phyloP scores from a whole-genome alignment of 352 stramenopile species.

The Phytophthora tentaculata region DNA sequence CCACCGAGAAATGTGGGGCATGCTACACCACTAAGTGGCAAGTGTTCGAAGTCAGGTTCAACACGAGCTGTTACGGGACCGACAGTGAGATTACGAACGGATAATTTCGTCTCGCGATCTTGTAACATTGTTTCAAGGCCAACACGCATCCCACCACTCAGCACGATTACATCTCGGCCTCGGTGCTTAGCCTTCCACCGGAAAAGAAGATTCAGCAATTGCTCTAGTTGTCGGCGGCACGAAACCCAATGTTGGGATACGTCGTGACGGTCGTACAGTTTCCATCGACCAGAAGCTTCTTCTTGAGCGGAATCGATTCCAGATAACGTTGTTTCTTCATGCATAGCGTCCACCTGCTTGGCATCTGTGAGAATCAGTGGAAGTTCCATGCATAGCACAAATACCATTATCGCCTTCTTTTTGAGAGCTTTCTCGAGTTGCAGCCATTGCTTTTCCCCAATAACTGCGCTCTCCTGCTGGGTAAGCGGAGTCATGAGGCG shows the following conservation, averaged over 20 bases:
- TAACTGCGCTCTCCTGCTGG: conserved; percentile 59
- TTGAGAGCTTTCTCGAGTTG: conserved; percentile 66
- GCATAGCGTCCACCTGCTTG: conserved; percentile 49
- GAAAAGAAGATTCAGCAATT: conserved; percentile 73
- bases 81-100: conserved; percentile 63
- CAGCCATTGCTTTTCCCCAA: conserved; percentile 74
- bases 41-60: conserved; percentile 51
- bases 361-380: conserved; percentile 68
- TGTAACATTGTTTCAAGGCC: conserved; percentile 70
- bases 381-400: conserved; percentile 74
- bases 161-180: conserved; percentile 68
- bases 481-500: conserved; percentile 56
- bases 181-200: conserved; percentile 77
- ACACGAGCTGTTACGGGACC: conserved; percentile 64
- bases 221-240: conserved; percentile 71
- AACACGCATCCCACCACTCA: conserved; percentile 72
- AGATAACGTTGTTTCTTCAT: conserved; percentile 32
- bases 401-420: conserved; percentile 66
- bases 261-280: conserved; percentile 62
- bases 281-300: conserved; percentile 38
- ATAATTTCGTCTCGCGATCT: conserved; percentile 52
- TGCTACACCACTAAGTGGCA: conserved; percentile 51
- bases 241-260: conserved; percentile 72
- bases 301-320: conserved; percentile 16
- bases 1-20: conserved; percentile 55